Evolutionary conservation across 768 basidiomycete species (phyloP).

Genomic region (Lactarius trivialis): DNA sequence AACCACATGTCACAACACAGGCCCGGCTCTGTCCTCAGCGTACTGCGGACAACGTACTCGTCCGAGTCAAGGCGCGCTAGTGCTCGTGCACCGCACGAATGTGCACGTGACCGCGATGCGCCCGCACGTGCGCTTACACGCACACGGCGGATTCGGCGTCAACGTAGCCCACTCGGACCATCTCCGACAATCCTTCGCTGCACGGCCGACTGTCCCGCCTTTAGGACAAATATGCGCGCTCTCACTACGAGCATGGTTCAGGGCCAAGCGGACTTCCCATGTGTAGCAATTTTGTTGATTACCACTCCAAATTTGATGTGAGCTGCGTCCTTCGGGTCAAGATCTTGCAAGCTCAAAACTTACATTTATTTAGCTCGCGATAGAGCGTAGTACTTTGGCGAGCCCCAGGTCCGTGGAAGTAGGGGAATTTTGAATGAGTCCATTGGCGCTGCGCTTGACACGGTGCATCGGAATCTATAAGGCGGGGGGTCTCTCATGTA

Average conservation of each 20-base stretch:
- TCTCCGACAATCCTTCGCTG: no score
- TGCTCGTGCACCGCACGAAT: slow-evolving; percentile 9
- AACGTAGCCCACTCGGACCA: neutral
- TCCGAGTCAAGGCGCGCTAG: no score
- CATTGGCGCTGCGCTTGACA: neutral
- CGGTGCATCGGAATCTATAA: neutral
- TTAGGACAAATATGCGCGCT: neutral
- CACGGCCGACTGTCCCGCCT: neutral
- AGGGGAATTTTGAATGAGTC: neutral
- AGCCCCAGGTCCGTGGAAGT: neutral
- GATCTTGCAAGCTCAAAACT: neutral
- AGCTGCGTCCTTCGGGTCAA: neutral
- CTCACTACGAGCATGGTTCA: neutral
- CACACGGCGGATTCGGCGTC: neutral
- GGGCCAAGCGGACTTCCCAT: neutral
- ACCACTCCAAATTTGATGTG: no score
- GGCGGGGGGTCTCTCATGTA: neutral
- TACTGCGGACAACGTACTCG: no score
- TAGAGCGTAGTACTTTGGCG: no score
- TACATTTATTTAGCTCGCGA: no score
- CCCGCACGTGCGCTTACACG: no score
- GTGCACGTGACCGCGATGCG: neutral
- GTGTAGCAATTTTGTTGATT: no score
- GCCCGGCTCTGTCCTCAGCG: neutral
- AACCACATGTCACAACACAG: no score